Conservation (phyloP, 2,329 filamentous ascomycete species). For the Mycosphaerella sp. region DNA sequence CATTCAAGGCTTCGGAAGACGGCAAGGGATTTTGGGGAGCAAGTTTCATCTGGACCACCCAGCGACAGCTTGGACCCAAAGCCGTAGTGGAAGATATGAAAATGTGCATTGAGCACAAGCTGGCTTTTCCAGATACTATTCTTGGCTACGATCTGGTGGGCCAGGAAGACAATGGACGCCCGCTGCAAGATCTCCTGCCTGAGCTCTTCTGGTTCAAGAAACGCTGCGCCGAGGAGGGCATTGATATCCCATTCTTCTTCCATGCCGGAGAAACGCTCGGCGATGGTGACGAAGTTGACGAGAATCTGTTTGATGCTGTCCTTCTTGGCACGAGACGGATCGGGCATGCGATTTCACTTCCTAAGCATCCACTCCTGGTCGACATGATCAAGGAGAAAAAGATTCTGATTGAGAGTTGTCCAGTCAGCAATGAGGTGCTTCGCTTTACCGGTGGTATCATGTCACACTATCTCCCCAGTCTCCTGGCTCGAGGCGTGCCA, state of each 20-base stretch:
- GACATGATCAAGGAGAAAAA: constrained; percentile 83
- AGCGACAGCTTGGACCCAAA: constrained; percentile 59
- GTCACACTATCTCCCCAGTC: constrained; percentile 72
- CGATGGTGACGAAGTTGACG: constrained; percentile 67
- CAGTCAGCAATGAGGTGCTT: constrained; percentile 83
- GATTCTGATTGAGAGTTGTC: constrained; percentile 84
- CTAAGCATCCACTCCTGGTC: constrained; percentile 83
- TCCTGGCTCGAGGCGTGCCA: constrained; percentile 76
- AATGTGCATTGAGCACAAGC: constrained; percentile 74
- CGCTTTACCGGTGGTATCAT: constrained; percentile 70
- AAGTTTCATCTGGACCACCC: constrained; percentile 75
- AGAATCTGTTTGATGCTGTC: constrained; percentile 84
- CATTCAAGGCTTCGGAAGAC: constrained; percentile 64
- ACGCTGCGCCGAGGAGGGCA: constrained; percentile 66
- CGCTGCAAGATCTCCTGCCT: constrained; percentile 69
- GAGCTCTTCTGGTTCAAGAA: constrained; percentile 93
- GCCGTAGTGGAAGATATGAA: constrained; percentile 72
- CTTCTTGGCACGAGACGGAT: constrained; percentile 82
- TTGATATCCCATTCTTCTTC: constrained; percentile 91
- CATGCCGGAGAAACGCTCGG: constrained; percentile 86
- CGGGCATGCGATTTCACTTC: constrained; percentile 80
- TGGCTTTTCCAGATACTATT: constrained; percentile 69
- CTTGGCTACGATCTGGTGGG: constrained; percentile 87
- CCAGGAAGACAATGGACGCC: constrained; percentile 72
- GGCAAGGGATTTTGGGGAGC: constrained; percentile 77